Conservation (phyloP, 257 asterid genomes). For the Haberlea rhodopensis region DNA sequence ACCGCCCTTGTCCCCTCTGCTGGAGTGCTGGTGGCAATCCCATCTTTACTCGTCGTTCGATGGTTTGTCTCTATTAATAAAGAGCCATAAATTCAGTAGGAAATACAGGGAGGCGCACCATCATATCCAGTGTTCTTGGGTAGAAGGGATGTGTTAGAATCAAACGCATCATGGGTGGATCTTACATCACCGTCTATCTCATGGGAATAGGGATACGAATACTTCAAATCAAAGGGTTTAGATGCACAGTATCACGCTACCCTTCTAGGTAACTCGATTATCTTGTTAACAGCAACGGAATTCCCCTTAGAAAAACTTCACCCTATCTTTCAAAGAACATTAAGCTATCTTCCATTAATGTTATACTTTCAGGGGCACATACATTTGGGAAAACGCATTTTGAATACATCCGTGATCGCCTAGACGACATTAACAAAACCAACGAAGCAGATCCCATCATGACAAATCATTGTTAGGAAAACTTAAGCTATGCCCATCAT, state of each 20-base stretch:
- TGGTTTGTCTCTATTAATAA: too few relatives aligned
- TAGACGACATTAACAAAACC: conserved; percentile 50
- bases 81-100: too few relatives aligned
- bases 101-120: conserved; percentile 78
- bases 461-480: conserved; percentile 30
- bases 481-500: conserved; percentile 45
- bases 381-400: conserved; percentile 72
- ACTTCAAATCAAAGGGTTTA: conserved; percentile 57
- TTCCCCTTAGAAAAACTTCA: not conserved
- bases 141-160: conserved; percentile 65
- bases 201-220: conserved; percentile 40
- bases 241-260: conserved; percentile 62
- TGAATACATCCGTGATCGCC: conserved; percentile 46
- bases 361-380: conserved; percentile 52
- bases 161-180: conserved; percentile 54
- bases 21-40: too few relatives aligned
- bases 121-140: conserved; percentile 78
- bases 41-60: too few relatives aligned
- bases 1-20: too few relatives aligned
- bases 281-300: not conserved
- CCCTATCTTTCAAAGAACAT: not conserved
- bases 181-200: conserved; percentile 58
- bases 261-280: conserved; percentile 44
- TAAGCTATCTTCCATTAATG: not conserved
- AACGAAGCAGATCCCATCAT: conserved; percentile 54